Evolutionary conservation across 169 alveolate genomes (phyloP).

Genomic region (Plasmodium fragile): DNA sequence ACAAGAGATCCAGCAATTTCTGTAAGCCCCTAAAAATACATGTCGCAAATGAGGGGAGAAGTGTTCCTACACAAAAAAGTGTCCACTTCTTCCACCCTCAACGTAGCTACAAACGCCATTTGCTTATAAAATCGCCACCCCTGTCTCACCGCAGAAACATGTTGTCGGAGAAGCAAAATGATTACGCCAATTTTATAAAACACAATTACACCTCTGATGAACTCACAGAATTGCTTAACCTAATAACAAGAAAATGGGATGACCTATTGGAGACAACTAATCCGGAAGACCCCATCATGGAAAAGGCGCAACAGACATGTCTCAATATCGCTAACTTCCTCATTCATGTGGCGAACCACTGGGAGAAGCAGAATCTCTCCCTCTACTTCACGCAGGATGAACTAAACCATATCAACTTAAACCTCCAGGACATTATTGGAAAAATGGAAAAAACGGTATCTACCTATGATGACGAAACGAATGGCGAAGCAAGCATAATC

Average conservation of each 20-base stretch:
- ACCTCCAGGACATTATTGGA: neutral
- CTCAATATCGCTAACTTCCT: slow-evolving; percentile 22
- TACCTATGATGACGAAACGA: neutral
- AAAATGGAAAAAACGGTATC: neutral
- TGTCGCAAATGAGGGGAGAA: neutral
- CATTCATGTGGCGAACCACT: slow-evolving; percentile 9
- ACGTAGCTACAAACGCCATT: neutral
- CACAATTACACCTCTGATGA: slow-evolving; percentile 48
- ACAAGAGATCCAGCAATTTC: slow-evolving; percentile 13
- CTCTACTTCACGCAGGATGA: slow-evolving; percentile 41
- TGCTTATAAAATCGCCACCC: neutral
- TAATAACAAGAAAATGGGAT: slow-evolving; percentile 31
- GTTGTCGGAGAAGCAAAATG: neutral
- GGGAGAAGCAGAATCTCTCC: slow-evolving; percentile 21
- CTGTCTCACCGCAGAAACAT: slow-evolving; percentile 8
- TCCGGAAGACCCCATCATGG: neutral
- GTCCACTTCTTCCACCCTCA: neutral
- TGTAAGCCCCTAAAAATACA: neutral
- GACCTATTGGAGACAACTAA: neutral
- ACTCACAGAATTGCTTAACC: slow-evolving; percentile 4
- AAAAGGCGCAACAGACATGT: neutral
- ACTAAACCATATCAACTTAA: slow-evolving; percentile 4
- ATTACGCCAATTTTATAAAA: slow-evolving; percentile 27
- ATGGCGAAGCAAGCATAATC: neutral
- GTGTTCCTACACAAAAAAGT: neutral